Base-by-base conservation (phyloP, 805 yeast genomes). In the Maudiozyma pseudohumilis region DNA sequence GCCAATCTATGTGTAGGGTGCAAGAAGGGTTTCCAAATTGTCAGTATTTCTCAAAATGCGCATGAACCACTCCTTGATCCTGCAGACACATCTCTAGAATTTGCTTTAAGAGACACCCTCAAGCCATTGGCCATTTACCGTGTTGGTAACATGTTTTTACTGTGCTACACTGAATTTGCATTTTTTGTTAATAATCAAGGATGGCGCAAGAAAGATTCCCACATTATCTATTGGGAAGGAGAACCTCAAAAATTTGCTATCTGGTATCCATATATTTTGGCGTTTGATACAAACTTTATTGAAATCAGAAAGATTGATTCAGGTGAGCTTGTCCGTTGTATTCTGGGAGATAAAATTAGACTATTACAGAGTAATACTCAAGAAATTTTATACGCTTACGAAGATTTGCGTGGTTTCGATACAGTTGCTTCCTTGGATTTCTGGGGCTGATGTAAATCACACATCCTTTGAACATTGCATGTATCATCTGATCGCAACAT, bases 211-310 rank as follows among this genome's bases (percentile, higher is more conserved):
- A 76, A 88, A 45, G 85, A 92, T 31, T 89, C 85, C 36, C 88
- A 95, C 88, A 81, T 88, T 46, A 80, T 92, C 36, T 78, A 82
- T 55, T 92, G 98, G 98, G 97, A 92, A 63, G 96, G 97, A 26
- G 74, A 78, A 36, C 97, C 98, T 5, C 92, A 82, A 53, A 77
- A 80, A 43, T 86, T 92, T 59, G 94, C 96, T 13, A 69, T 92
- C 32, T 86, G 94, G 73, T 89, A 88, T 63, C 98, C 98, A 3
- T 89, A 87, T 55, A 66, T 92, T 38, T 64, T 92, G 35, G 92
- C 96, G 5, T 92, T 92, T 63, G 97, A 89, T 55, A 74, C 79
- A 15, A 80, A 75, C 41, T 87, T 92, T 50, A 85, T 92, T 56
- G 98, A 92, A 63, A 82, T 92, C 33, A 72, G 98, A 41, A 86